Evolutionary conservation across 2,329 filamentous ascomycete species (phyloP), one percentile per base, ranked within the genome.

Genomic region (Calonectria ilicicola): DNA sequence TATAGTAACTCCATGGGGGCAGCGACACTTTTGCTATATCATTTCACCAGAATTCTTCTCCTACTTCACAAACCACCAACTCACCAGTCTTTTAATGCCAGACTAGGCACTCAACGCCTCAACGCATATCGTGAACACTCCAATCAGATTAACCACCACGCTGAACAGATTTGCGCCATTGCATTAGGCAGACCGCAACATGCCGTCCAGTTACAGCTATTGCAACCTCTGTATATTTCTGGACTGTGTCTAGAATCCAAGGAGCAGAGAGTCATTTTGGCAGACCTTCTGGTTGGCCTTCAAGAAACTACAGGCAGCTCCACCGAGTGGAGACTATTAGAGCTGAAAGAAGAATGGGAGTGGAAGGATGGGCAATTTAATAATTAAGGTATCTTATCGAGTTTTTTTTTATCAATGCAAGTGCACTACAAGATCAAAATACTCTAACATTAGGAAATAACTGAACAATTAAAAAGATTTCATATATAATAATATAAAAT

Each of bases 1-100:
- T 60, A 67, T 23, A 46, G 51, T 27, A 60, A 67, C 51, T 21
- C 65, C 14, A 67, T 58, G 51, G 49, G 65, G 5, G 65, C 65
- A 1, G 51, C 51, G 10, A 44, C 65, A 3, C 38, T 60, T 44
- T 26, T 60, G 4, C 23, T 60, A 8, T 67, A 67, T 27, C 65
- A 67, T 29, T 67, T 67, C 21, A 38, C 27, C 21, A 44, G 40
- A 29, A 67, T 60, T 21, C 40, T 67, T 17, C 21, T 60, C 15
- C 51, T 60, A 3, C 51, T 67, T 9, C 51, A 67, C 65, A 60
- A 47, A 14, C 65, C 65, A 26, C 51, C 49, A 7, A 67, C 49
- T 2, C 51, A 58, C 40, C 27, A 26, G 29, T 56, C 65, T 14
- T 60, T 60, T 26, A 47, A 21, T 35, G 35, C 51, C 9, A 26